These are phyloP conservation scores for Fusarium euwallaceae DNA, from an alignment of 2,329 filamentous ascomycete species.

Conservation along the genomic window DNA sequence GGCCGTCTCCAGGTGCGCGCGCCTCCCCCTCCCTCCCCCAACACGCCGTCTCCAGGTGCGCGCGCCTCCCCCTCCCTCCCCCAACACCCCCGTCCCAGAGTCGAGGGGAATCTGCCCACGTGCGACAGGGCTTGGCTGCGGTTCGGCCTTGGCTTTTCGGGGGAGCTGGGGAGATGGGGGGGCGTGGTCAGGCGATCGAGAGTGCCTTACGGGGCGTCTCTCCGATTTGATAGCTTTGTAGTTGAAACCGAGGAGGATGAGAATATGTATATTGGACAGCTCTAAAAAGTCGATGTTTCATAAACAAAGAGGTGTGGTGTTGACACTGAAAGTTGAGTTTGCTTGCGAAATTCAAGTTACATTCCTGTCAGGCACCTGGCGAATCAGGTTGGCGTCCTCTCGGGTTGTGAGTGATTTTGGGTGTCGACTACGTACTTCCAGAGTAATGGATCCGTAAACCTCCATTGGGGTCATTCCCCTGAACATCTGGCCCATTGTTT, in stretches of 20 bases:
- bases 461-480: conserved; percentile 1
- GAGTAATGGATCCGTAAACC: not conserved
- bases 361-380: not conserved
- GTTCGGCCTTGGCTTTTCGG: conserved; percentile 25
- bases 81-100: not conserved
- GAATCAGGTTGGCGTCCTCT: not conserved
- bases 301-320: not conserved
- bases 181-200: not conserved
- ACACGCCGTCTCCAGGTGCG: conserved; percentile 6
- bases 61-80: not conserved
- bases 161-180: conserved; percentile 1
- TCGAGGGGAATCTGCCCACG: conserved; percentile 38
- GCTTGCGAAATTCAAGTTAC: not conserved
- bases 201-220: not conserved
- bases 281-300: not conserved
- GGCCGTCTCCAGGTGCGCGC: conserved; percentile 7
- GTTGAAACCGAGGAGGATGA: not conserved
- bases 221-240: not conserved
- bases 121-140: conserved; percentile 45
- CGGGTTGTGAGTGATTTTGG: conserved; percentile 6
- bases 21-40: not conserved
- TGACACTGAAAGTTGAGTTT: not conserved
- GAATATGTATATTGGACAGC: not conserved
- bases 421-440: not conserved
- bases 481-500: not conserved